A percentile compares a stretch with the other conserved stretches of the same genome.
phyloP scores from a whole-genome alignment of 768 basidiomycete species.

The Suillus ampliporus region DNA sequence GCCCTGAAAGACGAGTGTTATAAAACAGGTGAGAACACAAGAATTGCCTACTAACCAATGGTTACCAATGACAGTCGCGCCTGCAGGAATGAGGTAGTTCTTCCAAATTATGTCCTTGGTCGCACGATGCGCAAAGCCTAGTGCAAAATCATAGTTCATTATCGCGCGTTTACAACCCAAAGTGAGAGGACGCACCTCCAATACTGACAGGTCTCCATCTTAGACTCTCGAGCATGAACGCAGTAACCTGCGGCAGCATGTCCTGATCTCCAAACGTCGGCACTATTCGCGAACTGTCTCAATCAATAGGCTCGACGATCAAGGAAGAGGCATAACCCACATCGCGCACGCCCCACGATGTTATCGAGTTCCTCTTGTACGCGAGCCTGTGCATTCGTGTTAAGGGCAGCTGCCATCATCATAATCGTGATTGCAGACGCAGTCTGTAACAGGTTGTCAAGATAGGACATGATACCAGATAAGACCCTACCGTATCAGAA shows the following conservation, averaged over 20 bases:
- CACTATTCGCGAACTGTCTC: constrained; percentile 24
- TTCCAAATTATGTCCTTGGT: constrained; percentile 57
- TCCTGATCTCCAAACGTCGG: constrained; percentile 43
- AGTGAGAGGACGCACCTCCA: constrained; percentile 27
- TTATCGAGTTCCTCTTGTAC: constrained; percentile 60
- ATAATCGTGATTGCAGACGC: constrained; percentile 55
- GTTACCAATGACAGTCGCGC: constrained; percentile 43
- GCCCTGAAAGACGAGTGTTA: constrained; percentile 28
- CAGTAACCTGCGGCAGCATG: constrained; percentile 39
- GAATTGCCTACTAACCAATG: constrained; percentile 39
- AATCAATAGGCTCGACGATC: background rate
- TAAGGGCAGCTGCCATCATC: constrained; percentile 59
- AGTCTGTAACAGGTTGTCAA: constrained; percentile 26
- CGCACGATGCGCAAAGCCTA: constrained; percentile 65
- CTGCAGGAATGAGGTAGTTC: constrained; percentile 46
- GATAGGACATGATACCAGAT: background rate
- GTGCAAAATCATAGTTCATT: constrained; percentile 18
- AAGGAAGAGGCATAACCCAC: constrained; percentile 15
- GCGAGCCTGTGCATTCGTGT: constrained; percentile 52
- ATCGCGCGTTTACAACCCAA: background rate
- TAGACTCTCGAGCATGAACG: constrained; percentile 42
- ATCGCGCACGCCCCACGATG: constrained; percentile 48
- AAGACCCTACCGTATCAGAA: constrained; percentile 42
- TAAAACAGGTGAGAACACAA: background rate
- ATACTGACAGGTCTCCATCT: constrained; percentile 45